A percentile compares a stretch with the other conserved stretches of the same genome.
Evolutionary conservation across 768 basidiomycete genomes (phyloP).

Genomic region (Hypholoma fasciculare): DNA sequence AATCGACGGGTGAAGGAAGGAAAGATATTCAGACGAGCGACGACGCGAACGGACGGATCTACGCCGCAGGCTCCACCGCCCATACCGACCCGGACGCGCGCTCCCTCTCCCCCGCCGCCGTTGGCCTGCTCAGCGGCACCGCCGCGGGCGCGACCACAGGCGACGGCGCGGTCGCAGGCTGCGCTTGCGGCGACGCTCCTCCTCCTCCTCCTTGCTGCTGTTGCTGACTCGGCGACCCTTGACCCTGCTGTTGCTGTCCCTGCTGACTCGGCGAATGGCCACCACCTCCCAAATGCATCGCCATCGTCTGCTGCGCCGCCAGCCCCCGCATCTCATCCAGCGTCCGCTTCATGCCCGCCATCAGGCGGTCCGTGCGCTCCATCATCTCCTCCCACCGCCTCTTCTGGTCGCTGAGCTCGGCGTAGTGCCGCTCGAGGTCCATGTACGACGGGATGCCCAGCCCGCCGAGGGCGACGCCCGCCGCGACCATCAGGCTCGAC

Average conservation of each 20-base stretch:
- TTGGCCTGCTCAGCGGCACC: too few relatives aligned
- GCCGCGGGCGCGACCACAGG: too few relatives aligned
- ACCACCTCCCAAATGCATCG: not conserved
- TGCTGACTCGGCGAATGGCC: slow-evolving; percentile 5
- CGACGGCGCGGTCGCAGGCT: too few relatives aligned
- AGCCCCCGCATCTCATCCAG: slow-evolving; percentile 71
- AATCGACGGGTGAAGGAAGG: too few relatives aligned
- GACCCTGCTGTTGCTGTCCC: slow-evolving; percentile 17
- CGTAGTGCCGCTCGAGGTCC: slow-evolving; percentile 76
- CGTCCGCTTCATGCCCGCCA: slow-evolving; percentile 69
- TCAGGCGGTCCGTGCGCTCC: slow-evolving; percentile 70
- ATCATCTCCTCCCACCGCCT: slow-evolving; percentile 71
- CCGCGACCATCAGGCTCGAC: slow-evolving; percentile 31
- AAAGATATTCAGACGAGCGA: too few relatives aligned
- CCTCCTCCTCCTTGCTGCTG: slow-evolving; percentile 6
- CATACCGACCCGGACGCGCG: too few relatives aligned
- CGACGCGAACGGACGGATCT: too few relatives aligned
- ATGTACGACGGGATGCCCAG: slow-evolving; percentile 42
- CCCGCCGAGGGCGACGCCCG: slow-evolving; percentile 37
- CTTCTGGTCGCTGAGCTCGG: slow-evolving; percentile 62
- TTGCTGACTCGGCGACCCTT: not conserved
- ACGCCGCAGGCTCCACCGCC: too few relatives aligned
- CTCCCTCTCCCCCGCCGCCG: too few relatives aligned
- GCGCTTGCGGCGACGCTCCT: not conserved
- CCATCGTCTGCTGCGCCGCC: slow-evolving; percentile 14